Percentiles rank a stretch among this genome's conserved stretches.
These are phyloP conservation scores for Pseudisothecium myosuroides DNA, from an alignment of 225 moss, liverwort and hornwort species.

Conservation along the genomic window DNA sequence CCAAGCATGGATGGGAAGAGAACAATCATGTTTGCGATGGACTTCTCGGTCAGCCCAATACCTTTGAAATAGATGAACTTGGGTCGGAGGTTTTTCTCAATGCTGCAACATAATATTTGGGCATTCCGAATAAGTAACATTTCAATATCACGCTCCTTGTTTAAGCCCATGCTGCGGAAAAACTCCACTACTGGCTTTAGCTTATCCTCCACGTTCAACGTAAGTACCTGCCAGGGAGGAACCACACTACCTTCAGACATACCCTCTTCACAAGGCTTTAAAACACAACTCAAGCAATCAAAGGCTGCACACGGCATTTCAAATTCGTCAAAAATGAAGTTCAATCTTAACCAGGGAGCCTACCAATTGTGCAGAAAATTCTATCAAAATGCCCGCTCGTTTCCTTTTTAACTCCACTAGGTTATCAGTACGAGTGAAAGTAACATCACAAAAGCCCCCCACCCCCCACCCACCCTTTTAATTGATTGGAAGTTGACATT, in stretches of 20 bases:
- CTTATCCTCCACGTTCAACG: constrained; percentile 69
- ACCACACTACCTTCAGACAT: background rate
- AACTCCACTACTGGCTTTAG: constrained; percentile 70
- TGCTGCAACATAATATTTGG: constrained; percentile 77
- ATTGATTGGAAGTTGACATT: background rate
- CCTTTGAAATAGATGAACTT: constrained; percentile 54
- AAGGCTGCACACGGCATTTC: background rate
- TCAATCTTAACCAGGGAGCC: background rate
- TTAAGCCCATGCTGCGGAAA: constrained; percentile 67
- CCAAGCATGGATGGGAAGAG: constrained; percentile 79
- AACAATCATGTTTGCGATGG: constrained; percentile 72
- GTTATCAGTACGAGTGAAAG: background rate
- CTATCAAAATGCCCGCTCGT: background rate
- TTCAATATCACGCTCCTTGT: constrained; percentile 67
- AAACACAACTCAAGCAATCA: background rate
- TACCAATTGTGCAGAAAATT: background rate
- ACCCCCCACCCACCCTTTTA: background rate
- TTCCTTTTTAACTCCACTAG: background rate
- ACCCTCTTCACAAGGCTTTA: background rate
- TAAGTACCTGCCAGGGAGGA: constrained; percentile 48
- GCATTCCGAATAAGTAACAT: constrained; percentile 57
- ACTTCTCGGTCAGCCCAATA: constrained; percentile 36
- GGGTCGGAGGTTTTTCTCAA: constrained; percentile 69
- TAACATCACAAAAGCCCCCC: background rate
- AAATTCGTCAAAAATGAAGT: background rate